Base-by-base conservation (phyloP, 1,284 basidiomycete genomes). In the Apiotrichum porosum region DNA sequence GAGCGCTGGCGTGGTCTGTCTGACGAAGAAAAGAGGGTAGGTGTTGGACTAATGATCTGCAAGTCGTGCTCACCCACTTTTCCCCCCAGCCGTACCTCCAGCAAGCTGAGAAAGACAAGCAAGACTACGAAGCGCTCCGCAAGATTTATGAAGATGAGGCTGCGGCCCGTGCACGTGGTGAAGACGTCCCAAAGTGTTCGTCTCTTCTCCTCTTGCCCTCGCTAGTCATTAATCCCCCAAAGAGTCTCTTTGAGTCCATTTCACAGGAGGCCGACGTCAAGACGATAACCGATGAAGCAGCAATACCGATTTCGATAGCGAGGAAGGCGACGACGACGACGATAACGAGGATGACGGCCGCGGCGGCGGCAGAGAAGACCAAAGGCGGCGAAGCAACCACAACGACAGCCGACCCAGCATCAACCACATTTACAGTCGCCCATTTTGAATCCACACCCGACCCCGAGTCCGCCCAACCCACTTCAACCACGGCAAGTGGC, bases 1-100 rank as follows among this genome's bases (percentile, higher is more conserved):
- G 84, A 85, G 54, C 86, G 86, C 71, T 97, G 92, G 92, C 80
- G 91, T 56, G 83, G 82, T 43, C 86, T 97, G 80, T 85, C 83
- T 36, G 89, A 93, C 71, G 86, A 85, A 35, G 89, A 95, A 75
- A 85, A 91, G 69, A 87, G 86, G 80, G 88, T 90, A 63, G 49
- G 78, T 70, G 26, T 6, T 12, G 26, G 12, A 6, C 6, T 6
- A 28, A 28, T 6, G 6, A 6, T 28, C 8, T 28, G 26, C 26
- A 28, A 28, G 26, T 6, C 8, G 26, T 28, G 26, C 12, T 6
- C 12, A 12, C 6, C 26, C 12, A 12, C 6, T 12, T 6, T 28
- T 6, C 12, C 12, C 26, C 13, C 15, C 46, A 91, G 88, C 89
- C 90, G 0, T 93, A 89, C 79, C 78, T 93, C 39, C 83, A 85